Evolutionary conservation across 2,329 filamentous ascomycete genomes (phyloP).

Genomic region (Acrocalymma vagum): DNA sequence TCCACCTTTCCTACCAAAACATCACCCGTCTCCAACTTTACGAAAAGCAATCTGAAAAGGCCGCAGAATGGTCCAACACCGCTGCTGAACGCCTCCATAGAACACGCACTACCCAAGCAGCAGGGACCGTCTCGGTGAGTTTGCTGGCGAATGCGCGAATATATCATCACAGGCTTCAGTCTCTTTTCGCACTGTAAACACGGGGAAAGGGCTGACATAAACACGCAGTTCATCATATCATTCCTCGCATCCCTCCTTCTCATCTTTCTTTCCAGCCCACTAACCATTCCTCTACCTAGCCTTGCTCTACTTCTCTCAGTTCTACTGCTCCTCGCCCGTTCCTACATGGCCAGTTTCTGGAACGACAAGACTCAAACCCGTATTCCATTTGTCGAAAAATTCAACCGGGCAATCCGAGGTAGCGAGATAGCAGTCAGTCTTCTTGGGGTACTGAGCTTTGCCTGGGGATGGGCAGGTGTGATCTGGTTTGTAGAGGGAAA

Average conservation of each 20-base stretch:
- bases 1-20: constrained; percentile 43
- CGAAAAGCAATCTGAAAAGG: constrained; percentile 44
- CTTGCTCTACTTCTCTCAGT: constrained; percentile 21
- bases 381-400: constrained; percentile 45
- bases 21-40: constrained; percentile 46
- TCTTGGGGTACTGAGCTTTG: constrained; percentile 26
- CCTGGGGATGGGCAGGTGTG: constrained; percentile 27
- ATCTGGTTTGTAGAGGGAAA: constrained; percentile 22
- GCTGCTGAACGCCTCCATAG: constrained; percentile 42
- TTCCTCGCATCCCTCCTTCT: constrained; percentile 32
- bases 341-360: constrained; percentile 45
- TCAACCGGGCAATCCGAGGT: constrained; percentile 46
- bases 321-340: constrained; percentile 21
- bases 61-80: constrained; percentile 45
- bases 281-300: constrained; percentile 11
- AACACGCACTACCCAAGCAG: constrained; percentile 46
- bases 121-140: constrained; percentile 40
- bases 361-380: constrained; percentile 38
- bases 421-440: constrained; percentile 36
- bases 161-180: too few species aligned
- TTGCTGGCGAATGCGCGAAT: too few species aligned
- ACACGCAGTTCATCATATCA: constrained; percentile 26
- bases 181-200: too few species aligned
- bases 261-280: constrained; percentile 13
- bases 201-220: neutral